These are phyloP conservation scores for Wallacemonas collosoma DNA, from an alignment of 208 protist species.

Conservation along the genomic window DNA sequence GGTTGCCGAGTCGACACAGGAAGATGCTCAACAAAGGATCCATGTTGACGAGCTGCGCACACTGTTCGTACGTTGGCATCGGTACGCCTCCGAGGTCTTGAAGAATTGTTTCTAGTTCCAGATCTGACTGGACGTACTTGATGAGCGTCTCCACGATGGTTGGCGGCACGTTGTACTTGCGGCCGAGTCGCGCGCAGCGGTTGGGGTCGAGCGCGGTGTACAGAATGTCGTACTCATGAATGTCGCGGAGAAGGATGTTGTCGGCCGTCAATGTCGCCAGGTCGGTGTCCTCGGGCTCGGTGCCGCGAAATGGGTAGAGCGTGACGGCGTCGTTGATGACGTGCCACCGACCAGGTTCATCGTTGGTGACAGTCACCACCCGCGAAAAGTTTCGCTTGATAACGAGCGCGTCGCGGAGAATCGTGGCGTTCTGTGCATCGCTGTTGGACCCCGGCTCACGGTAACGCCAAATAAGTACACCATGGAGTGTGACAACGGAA, in stretches of 20 bases:
- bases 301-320: slow-evolving; percentile 60
- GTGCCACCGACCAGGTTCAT: slow-evolving; percentile 60
- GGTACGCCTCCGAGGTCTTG: slow-evolving; percentile 67
- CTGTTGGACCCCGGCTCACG: slow-evolving; percentile 29
- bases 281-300: slow-evolving; percentile 18
- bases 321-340: slow-evolving; percentile 85
- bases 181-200: slow-evolving; percentile 42
- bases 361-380: slow-evolving; percentile 45
- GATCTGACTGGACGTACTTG: slow-evolving; percentile 49
- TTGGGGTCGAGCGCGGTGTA: slow-evolving; percentile 58
- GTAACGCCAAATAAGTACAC: slow-evolving; percentile 79
- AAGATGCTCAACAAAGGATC: slow-evolving; percentile 75
- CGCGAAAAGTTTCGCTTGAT: slow-evolving; percentile 85
- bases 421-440: slow-evolving; percentile 17
- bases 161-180: slow-evolving; percentile 58
- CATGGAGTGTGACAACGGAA: slow-evolving; percentile 78
- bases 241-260: slow-evolving; percentile 45
- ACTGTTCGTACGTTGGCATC: slow-evolving; percentile 66
- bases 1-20: slow-evolving; percentile 71
- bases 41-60: slow-evolving; percentile 50
- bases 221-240: slow-evolving; percentile 64
- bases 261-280: slow-evolving; percentile 17
- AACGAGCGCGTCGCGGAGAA: slow-evolving; percentile 36
- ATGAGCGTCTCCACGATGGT: slow-evolving; percentile 61
- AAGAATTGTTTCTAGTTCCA: slow-evolving; percentile 63